Conservation (phyloP, 306 rosid genomes). For the Malus sylvestris region DNA sequence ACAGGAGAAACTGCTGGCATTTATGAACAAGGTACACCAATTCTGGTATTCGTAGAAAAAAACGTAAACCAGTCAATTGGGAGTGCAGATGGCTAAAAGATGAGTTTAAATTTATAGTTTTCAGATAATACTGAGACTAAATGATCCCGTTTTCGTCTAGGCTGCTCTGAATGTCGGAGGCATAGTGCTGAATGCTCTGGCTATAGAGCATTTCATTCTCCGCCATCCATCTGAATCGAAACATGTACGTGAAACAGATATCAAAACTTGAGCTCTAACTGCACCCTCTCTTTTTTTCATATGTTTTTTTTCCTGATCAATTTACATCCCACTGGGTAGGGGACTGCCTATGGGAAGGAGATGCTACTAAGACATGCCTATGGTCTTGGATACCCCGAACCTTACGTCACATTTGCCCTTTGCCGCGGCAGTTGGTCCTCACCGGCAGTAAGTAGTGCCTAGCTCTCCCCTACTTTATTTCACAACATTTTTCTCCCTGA, state of each 20-base stretch:
- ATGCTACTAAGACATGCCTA: conserved; percentile 55
- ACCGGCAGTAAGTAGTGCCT: conserved; percentile 66
- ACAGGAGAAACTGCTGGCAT: conserved; percentile 53
- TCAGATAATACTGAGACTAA: not conserved
- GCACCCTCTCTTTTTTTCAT: not conserved
- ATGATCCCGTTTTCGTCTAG: conserved; percentile 28
- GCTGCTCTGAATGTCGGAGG: conserved; percentile 85
- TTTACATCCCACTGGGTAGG: conserved; percentile 18
- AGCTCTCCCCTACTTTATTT: not conserved
- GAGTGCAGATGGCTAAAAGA: too few relatives aligned
- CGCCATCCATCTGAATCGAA: conserved; percentile 65
- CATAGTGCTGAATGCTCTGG: conserved; percentile 75
- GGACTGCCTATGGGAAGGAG: conserved; percentile 61
- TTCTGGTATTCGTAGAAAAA: not conserved
- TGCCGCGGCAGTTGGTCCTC: conserved; percentile 92
- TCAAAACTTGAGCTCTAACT: not conserved
- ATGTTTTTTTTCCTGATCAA: not conserved
- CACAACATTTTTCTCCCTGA: not conserved
- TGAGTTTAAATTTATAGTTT: too few relatives aligned
- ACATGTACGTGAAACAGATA: conserved; percentile 33
- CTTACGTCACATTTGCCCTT: conserved; percentile 78
- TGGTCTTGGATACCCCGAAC: conserved; percentile 88
- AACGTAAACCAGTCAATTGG: too few relatives aligned
- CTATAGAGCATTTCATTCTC: conserved; percentile 91
- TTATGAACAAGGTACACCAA: conserved; percentile 70